Percentiles rank a stretch among this genome's conserved stretches.
Conservation (phyloP, 2,329 filamentous ascomycete genomes). For the Botrytis byssoidea region DNA sequence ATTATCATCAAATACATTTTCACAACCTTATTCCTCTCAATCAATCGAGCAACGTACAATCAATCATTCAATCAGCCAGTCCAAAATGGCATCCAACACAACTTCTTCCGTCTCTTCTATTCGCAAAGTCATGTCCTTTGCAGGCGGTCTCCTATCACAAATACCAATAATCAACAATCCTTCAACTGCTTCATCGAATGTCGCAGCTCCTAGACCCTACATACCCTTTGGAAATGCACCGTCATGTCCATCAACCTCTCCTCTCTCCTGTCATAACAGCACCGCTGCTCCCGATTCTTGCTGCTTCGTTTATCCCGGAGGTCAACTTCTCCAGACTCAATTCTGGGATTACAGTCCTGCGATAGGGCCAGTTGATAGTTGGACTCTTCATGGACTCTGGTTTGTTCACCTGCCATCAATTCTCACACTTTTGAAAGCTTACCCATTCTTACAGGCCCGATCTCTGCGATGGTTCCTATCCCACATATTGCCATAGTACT, state of each 20-base stretch:
- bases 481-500: constrained; percentile 60
- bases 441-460: constrained; percentile 51
- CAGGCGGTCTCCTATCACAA: constrained; percentile 31
- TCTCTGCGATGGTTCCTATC: constrained; percentile 68
- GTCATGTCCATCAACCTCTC: constrained; percentile 33
- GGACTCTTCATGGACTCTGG: constrained; percentile 72
- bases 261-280: constrained; percentile 63
- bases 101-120: constrained; percentile 27
- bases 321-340: constrained; percentile 70
- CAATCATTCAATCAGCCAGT: neutral
- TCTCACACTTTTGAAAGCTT: neutral
- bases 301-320: constrained; percentile 73
- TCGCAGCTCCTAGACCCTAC: neutral
- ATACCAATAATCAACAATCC: constrained; percentile 27
- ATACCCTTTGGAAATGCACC: constrained; percentile 29
- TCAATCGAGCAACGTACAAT: neutral
- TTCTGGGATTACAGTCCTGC: constrained; percentile 73
- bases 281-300: constrained; percentile 63
- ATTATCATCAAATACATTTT: no score
- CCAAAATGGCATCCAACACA: constrained; percentile 14
- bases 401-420: constrained; percentile 20
- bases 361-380: constrained; percentile 63
- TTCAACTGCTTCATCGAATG: constrained; percentile 1
- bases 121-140: constrained; percentile 31
- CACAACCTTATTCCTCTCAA: neutral